Base-by-base conservation (phyloP, 2,329 filamentous ascomycete genomes). In the Keithomyces neogunnii region DNA sequence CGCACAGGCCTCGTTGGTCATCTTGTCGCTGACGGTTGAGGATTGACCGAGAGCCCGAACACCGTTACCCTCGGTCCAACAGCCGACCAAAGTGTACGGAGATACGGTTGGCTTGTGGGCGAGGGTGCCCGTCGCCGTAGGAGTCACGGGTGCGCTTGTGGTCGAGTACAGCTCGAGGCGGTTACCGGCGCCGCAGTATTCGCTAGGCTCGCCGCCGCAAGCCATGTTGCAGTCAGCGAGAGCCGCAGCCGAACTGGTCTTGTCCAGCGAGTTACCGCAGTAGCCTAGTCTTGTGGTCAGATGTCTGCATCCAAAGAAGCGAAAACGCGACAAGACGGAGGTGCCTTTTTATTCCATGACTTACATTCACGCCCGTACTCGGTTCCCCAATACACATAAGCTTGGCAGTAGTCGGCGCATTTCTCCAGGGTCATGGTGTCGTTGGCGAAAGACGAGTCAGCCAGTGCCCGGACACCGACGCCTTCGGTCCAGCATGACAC, bases 301-400 rank as follows among this genome's bases (percentile, higher is more conserved):
- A 32, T 29, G 45, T 45, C 35, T 43, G 38, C 45, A 28, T 43
- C 26, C n/a, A 11, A 45, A n/a, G 13, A 4, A 11, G 31, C 4
- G 9, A 7, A 13, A 6, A 8, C n/a, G 29, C 29, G 28, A 13
- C 33, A 28, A 39, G 13, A 36, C 33, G 30, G 40, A 44, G 4
- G 11, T 1, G 19, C 9, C 9, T 30, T 30, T 30, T 44, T 2
- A 7, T 1, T 29, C 26, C 26, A 13, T 26, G 11, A 62, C 66
- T 66, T 52, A 70, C 75, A 78, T 60, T 79, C 75, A 31, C 73
- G 66, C 8, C 74, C 73, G 54, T 74, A 79, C 57, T 80, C 75
- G 5, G 75, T 73, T 3, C 71, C 76, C 65, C 71, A 78, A 56
- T 73, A 77, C 45, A 66, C 63, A 58, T 70, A 78, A 1, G 64